Evolutionary conservation across 306 rosid genomes (phyloP), one percentile per base, ranked within the genome.

Genomic region (Dicorynia guianensis): DNA sequence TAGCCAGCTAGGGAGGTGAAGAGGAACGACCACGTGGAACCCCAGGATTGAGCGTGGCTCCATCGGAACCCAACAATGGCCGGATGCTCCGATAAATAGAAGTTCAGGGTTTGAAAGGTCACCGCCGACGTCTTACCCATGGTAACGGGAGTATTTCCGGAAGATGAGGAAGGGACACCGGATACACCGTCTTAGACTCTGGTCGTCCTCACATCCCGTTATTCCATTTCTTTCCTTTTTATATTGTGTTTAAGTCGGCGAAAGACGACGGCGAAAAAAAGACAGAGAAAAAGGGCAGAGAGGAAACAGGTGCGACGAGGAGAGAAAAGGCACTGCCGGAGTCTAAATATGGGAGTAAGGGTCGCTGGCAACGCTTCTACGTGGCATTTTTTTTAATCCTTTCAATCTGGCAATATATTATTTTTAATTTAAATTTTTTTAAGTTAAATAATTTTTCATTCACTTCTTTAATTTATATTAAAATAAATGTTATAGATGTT

Each of bases 21-120:
- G 83, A 93, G 97, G 84, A 93, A 93, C 1, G 92, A 90, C 97
- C 97, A 93, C 8, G 97, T 93, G 68, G 97, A 89, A 12, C 97
- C 96, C 92, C 92, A 93, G 12, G 92, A 90, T 48, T 90, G 93
- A 65, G 86, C 33, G 63, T 88, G 96, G 71, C 87, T 88, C 98
- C 98, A 93, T 0, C 96, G 89, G 93, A 91, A 93, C 0, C 83
- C 81, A 19, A 91, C 86, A 50, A 93, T 86, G 1, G 87, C 35
- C 0, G 98, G 98, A 70, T 93, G 98, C 88, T 91, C 97, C 20
- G 98, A 83, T 10, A 93, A 88, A 84, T 86, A 89, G 90, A 83
- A 89, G 47, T 60, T 76, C 6, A 82, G 30, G 60, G 70, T 47
- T 54, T 68, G 72, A 77, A 50, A 19, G n/a, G 66, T 55, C 42